Evolutionary conservation across 2,329 filamentous ascomycete genomes (phyloP), one percentile per base, ranked within the genome.

Genomic region (Trichoderma harzianum): DNA sequence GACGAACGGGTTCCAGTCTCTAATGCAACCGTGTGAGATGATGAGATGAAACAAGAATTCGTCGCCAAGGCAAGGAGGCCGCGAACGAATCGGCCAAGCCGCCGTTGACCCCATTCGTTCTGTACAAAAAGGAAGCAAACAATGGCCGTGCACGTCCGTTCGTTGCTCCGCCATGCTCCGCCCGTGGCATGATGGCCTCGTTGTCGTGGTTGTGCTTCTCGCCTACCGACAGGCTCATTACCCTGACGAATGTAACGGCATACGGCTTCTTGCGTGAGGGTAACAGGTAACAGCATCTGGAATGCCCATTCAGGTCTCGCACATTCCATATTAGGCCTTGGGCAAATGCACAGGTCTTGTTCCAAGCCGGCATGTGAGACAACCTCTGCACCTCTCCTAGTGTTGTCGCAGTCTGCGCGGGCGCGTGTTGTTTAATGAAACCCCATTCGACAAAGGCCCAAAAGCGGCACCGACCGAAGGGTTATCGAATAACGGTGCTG

Each of bases 381-480:
- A 70, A 8, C 18, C 28, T 60, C 57, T 60, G 57, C 47, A 69
- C 34, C 18, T 55, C 32, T 39, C 67, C 57, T 36, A 70, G 43
- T 64, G 60, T 34, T 70, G 58, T 70, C 60, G 60, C 68, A 70
- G 43, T 63, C 47, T 70, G 47, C 30, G 47, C 51, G 60, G 60
- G 34, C 62, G 68, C 47, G 28, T 32, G 60, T 51, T 69, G 57
- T 69, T 28, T 63, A 60, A 70, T 63, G 43, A 61, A 39, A 43
- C 60, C 60, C 68, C 60, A 26, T 70, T 60, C 60, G 51, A 32
- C 68, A 70, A 26, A 70, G 68, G 60, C 68, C 58, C 58, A 57
- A 21, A n/a, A 43, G 60, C 68, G 68, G 68, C 67, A 69, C 67
- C 67, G 57, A 69, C 67, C 57, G 67, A 69, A 69, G 67, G 67